Evolutionary conservation across 2,329 filamentous ascomycete species (phyloP).

Genomic region (Coniochaeta sp.): DNA sequence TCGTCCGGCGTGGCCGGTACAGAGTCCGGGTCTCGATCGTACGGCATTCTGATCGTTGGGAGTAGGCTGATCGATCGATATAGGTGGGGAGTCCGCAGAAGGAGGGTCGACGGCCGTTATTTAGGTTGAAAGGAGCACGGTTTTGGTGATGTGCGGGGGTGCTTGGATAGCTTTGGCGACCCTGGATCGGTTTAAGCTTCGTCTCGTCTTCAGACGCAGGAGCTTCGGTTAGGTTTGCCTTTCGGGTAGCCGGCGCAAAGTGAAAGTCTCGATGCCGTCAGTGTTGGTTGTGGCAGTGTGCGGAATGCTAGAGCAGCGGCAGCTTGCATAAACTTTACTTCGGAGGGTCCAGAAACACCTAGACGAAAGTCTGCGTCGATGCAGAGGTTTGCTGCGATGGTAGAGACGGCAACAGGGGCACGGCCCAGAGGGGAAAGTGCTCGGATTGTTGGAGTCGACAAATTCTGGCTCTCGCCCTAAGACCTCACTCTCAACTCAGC

Average conservation of each 20-base stretch:
- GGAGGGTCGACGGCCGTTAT: neutral
- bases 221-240: too few species aligned
- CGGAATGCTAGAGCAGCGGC: neutral
- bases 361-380: too few species aligned
- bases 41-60: conserved; percentile 15
- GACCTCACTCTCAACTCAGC: neutral
- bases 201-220: neutral
- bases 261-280: neutral
- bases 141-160: too few species aligned
- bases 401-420: neutral
- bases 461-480: too few species aligned
- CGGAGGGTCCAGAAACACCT: too few species aligned
- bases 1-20: conserved; percentile 42
- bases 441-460: too few species aligned
- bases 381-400: too few species aligned
- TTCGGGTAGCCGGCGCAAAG: neutral
- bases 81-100: neutral
- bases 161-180: neutral
- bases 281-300: neutral
- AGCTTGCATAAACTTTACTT: too few species aligned
- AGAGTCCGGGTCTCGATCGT: conserved; percentile 21
- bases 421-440: neutral
- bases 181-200: neutral
- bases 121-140: conserved; percentile 2
- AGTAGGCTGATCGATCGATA: neutral